Evolutionary conservation across 805 yeast genomes (phyloP).

Genomic region (Yamadazyma scolyti): DNA sequence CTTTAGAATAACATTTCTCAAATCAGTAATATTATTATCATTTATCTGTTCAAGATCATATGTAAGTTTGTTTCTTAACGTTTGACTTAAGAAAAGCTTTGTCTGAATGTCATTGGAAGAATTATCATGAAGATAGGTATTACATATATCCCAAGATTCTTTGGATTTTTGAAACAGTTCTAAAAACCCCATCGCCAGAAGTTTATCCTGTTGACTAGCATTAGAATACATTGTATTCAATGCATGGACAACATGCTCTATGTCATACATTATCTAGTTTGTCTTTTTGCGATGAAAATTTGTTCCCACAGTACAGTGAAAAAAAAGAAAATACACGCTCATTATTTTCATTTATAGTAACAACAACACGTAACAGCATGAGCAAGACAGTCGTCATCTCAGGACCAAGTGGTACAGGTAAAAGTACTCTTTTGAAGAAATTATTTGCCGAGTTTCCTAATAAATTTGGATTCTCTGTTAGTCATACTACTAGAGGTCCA

Average conservation of each 20-base stretch:
- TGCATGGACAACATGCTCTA: slow-evolving; percentile 38
- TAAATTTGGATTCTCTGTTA: slow-evolving; percentile 89
- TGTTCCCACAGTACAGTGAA: neutral
- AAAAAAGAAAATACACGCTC: neutral
- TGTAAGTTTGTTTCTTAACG: slow-evolving; percentile 77
- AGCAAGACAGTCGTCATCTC: slow-evolving; percentile 88
- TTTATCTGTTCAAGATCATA: slow-evolving; percentile 84
- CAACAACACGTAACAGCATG: slow-evolving; percentile 12
- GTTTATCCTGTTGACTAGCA: slow-evolving; percentile 42
- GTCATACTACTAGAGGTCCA: slow-evolving; percentile 89
- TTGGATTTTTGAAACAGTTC: slow-evolving; percentile 80
- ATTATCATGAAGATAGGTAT: slow-evolving; percentile 45
- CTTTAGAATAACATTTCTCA: slow-evolving; percentile 65
- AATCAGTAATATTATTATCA: slow-evolving; percentile 46
- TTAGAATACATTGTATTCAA: slow-evolving; percentile 47
- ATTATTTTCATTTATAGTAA: neutral
- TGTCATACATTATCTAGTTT: slow-evolving; percentile 8
- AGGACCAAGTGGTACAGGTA: slow-evolving; percentile 97
- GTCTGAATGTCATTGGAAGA: slow-evolving; percentile 45
- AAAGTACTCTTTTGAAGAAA: slow-evolving; percentile 87
- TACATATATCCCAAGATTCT: slow-evolving; percentile 75
- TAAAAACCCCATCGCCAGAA: slow-evolving; percentile 51
- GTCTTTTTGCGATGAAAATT: neutral
- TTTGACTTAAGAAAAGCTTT: slow-evolving; percentile 86
- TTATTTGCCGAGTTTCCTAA: slow-evolving; percentile 88